Evolutionary conservation across 139 green algal species (phyloP).

Genomic region (Medakamo hakoo): DNA sequence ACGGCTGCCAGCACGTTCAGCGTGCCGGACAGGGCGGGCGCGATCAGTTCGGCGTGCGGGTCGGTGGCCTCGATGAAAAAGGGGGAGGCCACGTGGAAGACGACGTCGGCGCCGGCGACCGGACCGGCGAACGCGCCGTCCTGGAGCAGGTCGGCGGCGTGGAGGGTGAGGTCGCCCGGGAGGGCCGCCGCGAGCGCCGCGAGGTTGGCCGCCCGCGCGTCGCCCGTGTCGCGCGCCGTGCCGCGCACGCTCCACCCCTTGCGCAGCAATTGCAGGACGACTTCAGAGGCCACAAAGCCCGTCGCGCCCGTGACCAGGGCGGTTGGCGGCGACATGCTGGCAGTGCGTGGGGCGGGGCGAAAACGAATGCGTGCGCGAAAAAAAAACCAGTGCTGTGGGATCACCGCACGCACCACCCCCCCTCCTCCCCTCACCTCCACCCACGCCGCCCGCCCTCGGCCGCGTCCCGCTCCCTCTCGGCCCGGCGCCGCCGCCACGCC

Average conservation of each 20-base stretch:
- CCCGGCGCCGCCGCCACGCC: too few species aligned
- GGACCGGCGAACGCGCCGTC: constrained; percentile 20
- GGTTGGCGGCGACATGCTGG: not conserved
- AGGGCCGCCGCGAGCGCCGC: constrained; percentile 13
- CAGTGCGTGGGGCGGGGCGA: not conserved
- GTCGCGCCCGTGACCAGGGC: constrained; percentile 23
- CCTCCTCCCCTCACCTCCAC: too few species aligned
- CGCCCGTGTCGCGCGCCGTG: constrained; percentile 14
- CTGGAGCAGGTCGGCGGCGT: constrained; percentile 28
- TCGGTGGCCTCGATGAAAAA: constrained; percentile 39
- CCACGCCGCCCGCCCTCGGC: too few species aligned
- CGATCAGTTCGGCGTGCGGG: constrained; percentile 30
- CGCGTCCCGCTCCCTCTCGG: too few species aligned
- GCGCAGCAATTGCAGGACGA: constrained; percentile 29
- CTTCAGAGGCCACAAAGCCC: constrained; percentile 24
- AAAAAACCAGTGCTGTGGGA: too few species aligned
- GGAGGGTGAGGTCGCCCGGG: constrained; percentile 21
- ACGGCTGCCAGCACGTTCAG: constrained; percentile 36
- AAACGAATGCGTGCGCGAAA: not conserved
- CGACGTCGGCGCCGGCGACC: constrained; percentile 22
- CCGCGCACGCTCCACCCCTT: constrained; percentile 27
- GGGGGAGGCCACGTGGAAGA: constrained; percentile 63
- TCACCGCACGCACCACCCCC: too few species aligned
- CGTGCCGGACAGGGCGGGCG: constrained; percentile 43
- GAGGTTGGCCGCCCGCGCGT: constrained; percentile 10